Percentiles rank a stretch among this genome's conserved stretches.
Conservation (phyloP, 169 alveolate species). For the Neospora caninum region DNA sequence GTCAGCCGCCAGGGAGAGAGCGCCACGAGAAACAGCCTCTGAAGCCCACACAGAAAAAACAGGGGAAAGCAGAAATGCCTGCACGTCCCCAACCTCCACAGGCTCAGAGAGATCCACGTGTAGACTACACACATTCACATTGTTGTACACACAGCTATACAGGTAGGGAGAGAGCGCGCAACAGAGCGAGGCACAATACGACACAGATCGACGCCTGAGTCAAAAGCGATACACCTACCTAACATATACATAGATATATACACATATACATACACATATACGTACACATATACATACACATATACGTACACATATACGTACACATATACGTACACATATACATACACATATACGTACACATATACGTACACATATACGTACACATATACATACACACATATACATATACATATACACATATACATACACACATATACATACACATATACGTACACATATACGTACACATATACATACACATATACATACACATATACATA, state of each 20-base stretch:
- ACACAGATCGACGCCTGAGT: neutral
- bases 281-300: neutral
- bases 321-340: neutral
- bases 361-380: neutral
- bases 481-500: neutral
- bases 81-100: neutral
- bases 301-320: neutral
- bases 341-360: neutral
- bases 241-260: neutral
- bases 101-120: too few species aligned
- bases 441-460: neutral
- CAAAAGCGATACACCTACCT: too few species aligned
- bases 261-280: neutral
- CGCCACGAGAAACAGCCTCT: constrained; percentile 38
- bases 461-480: neutral
- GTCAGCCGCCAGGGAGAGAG: constrained; percentile 77
- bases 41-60: neutral
- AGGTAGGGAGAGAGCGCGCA: neutral
- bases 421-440: neutral
- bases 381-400: neutral
- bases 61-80: neutral
- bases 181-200: neutral
- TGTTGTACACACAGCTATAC: neutral
- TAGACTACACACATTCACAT: neutral
- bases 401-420: neutral